Conservation (phyloP, 306 rosid genomes). For the Canavalia ensiformis region DNA sequence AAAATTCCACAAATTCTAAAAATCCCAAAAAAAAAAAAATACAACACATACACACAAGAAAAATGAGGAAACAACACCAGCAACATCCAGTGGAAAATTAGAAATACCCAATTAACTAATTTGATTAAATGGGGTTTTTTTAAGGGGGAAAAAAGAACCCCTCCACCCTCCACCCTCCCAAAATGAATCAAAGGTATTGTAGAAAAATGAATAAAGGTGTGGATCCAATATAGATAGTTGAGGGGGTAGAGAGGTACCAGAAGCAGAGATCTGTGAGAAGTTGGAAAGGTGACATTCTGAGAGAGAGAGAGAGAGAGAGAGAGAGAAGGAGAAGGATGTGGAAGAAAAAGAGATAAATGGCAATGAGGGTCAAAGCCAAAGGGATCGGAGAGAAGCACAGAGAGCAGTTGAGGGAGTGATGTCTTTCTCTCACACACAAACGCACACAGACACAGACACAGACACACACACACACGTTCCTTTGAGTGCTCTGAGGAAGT, state of each 20-base stretch:
- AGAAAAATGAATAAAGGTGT: slow-evolving; percentile 1
- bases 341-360: slow-evolving; percentile 21
- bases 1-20: slow-evolving; percentile 36
- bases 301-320: neutral
- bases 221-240: slow-evolving; percentile 43
- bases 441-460: neutral
- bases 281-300: slow-evolving; percentile 25
- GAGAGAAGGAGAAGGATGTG: neutral
- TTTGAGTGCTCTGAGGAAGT: neutral
- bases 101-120: slow-evolving; percentile 30
- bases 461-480: neutral
- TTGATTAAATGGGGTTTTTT: neutral
- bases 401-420: neutral
- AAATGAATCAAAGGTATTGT: neutral
- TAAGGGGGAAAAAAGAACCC: neutral
- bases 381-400: slow-evolving; percentile 14
- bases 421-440: neutral
- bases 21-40: neutral
- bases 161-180: neutral
- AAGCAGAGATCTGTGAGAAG: slow-evolving; percentile 56
- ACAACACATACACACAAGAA: neutral
- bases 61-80: slow-evolving; percentile 4
- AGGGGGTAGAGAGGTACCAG: slow-evolving; percentile 53
- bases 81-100: neutral
- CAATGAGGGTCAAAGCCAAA: slow-evolving; percentile 15